Evolutionary conservation across 176 grass and related monocot genomes (phyloP), one percentile per base, ranked within the genome.

Genomic region (Ananas comosus): DNA sequence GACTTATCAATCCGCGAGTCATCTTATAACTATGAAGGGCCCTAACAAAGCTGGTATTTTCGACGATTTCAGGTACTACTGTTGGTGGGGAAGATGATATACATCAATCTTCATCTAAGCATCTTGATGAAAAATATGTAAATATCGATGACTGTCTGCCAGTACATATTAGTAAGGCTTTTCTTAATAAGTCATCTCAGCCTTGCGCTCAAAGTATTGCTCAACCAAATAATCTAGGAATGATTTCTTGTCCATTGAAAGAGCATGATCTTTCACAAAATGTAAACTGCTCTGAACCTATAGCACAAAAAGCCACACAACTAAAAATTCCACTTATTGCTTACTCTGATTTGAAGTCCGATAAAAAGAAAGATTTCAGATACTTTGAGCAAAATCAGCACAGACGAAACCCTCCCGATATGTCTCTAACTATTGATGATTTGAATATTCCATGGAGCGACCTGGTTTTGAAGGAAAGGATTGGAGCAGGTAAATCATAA

Each of bases 401-500:
- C 42, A 67, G 78, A 27, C 63, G 82, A 33, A 74, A 64, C 80
- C 71, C 76, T 80, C 73, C 73, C 5, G 82, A 80, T 85, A 64
- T 91, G 24, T 79, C 75, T 28, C 76, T 97, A 80, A 87, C 89
- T 80, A 72, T 76, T 5, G 86, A 92, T 82, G 89, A 97, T 79
- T 66, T 92, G 49, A 70, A 76, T 13, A 87, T 97, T 86, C 84
- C 86, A 83, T 97, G 94, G 94, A 81, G n/a, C 48, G 94, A 97
- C 33, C 69, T 97, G 75, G 49, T 90, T 77, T 72, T 97, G 65
- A 97, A 88, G 75, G 89, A 97, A 78, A 97, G 87, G 66, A 97
- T 97, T 80, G 94, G 94, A 72, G 94, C 86, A 87, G 94, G 94
- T 97, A 88, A 63, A 61, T 70, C 49, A 10, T 51, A 12, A 64